Evolutionary conservation across 2,329 filamentous ascomycete species (phyloP), one percentile per base, ranked within the genome.

Genomic region (Pezicula radicicola): DNA sequence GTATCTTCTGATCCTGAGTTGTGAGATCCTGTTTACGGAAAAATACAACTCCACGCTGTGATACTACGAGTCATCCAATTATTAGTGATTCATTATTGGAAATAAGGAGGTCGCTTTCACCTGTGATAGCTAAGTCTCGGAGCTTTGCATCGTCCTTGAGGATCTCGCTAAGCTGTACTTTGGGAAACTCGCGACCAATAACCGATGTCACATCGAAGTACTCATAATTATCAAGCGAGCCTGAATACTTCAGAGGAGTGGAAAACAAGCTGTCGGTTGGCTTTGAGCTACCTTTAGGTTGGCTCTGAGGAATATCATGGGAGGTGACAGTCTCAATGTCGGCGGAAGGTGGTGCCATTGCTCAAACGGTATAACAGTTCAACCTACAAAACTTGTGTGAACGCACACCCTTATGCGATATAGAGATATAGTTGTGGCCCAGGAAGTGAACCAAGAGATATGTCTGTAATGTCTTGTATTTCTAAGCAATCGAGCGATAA

Each of bases 11-110:
- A 13, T 76, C 67, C 4, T 76, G 70, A 41, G 78, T 71, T 46
- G 69, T 71, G 12, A 81, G 66, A 57, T 76, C 68, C 55, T 81
- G 77, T 42, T 72, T 72, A 43, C 77, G 74, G 66, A 80, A 79
- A 66, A 80, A 80, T 16, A 79, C 73, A 0, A 81, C 76, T 1
- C 77, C 76, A 6, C 76, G 70, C 54, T 77, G 72, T 2, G 76
- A 79, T 46, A 80, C 77, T 77, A 25, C 5, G 41, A 35, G 8
- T 6, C 4, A 5, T 33, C n/a, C n/a, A 35, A 7, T 15, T 30
- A 35, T 15, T n/a, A 46, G 7, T 21, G 7, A 13, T 13, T 28
- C 27, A 46, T 13, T 25, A 12, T 28, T n/a, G 2, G 3, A 28
- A 28, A 13, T 6, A 12, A 25, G 21, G 12, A n/a, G 3, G 19